Evolutionary conservation across 163 green algal species (phyloP), one percentile per base, ranked within the genome.

Genomic region (Chloromonas sp.): DNA sequence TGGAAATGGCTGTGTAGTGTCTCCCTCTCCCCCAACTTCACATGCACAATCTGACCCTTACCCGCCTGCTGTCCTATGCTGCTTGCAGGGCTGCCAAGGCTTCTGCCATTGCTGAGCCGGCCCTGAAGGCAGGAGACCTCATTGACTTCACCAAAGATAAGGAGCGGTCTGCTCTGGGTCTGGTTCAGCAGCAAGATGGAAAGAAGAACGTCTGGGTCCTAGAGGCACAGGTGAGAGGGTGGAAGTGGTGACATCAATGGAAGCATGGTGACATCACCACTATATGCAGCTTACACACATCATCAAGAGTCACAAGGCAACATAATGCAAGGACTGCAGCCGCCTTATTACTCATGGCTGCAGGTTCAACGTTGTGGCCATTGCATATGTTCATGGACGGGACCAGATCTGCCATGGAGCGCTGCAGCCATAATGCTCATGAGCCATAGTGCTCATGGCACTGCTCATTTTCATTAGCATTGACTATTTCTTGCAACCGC

Each of bases 201-300:
- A 71, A 82, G 59, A 71, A 70, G 59, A 82, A 82, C 11, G 13
- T 71, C 79, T 81, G n/a, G n/a, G 77, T 81, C 1, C n/a, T 36
- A 2, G 77, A 81, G 2, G 57, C n/a, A 1, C 36, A 62, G 77
- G 57, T 81, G 14, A 81, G 36, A 15, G 2, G 2, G 74, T 59
- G 8, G 11, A 80, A 60, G 8, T 36, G 74, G 2, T 80, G 36
- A 5, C 74, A 80, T 15, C 74, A 57, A n/a, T 57, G 36, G 14
- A 13, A 5, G 2, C 11, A 59, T 80, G 36, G 36, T 36, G 36
- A 36, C 36, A 36, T 36, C 36, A 36, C 36, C 36, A 36, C 36
- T 36, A 36, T 36, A 36, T 36, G 36, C 36, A 36, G 36, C 36
- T 36, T 36, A 36, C 36, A 36, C 36, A 36, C 36, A 36, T 36